A percentile compares a stretch with the other conserved stretches of the same genome.
Conservation (phyloP, 345 rosid species). For the Syzygium aqueum region DNA sequence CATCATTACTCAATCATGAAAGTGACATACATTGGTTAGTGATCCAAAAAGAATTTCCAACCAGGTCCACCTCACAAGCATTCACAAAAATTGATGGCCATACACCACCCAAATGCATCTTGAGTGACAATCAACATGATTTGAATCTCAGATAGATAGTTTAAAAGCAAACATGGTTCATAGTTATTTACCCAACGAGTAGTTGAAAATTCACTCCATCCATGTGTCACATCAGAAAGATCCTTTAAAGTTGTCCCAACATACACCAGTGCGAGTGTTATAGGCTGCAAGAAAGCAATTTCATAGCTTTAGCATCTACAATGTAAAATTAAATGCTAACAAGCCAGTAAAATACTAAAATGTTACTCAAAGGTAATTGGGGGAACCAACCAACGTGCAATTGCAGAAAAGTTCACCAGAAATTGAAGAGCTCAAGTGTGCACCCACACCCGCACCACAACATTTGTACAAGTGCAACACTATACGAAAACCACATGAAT, state of each 20-base stretch:
- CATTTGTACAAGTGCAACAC: background rate
- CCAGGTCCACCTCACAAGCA: background rate
- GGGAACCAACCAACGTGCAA: background rate
- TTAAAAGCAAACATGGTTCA: background rate
- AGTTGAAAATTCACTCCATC: constrained; percentile 82
- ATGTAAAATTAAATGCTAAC: background rate
- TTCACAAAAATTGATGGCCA: background rate
- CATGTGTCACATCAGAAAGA: constrained; percentile 97
- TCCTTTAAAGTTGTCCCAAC: constrained; percentile 95
- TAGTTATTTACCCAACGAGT: constrained; percentile 69
- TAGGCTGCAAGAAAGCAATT: constrained; percentile 45
- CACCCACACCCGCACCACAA: background rate
- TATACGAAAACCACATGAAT: background rate
- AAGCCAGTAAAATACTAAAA: background rate
- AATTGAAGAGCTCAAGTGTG: background rate
- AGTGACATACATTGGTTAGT: background rate
- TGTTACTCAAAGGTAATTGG: background rate
- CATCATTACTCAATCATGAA: background rate
- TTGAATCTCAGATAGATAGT: background rate
- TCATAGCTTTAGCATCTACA: background rate
- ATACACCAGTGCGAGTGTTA: constrained; percentile 84
- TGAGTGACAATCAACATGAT: background rate
- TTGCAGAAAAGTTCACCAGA: background rate
- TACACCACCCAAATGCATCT: background rate
- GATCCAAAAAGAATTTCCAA: background rate